These are phyloP conservation scores for Stenocarpella maydis DNA, from an alignment of 2,329 filamentous ascomycete species.

Conservation along the genomic window DNA sequence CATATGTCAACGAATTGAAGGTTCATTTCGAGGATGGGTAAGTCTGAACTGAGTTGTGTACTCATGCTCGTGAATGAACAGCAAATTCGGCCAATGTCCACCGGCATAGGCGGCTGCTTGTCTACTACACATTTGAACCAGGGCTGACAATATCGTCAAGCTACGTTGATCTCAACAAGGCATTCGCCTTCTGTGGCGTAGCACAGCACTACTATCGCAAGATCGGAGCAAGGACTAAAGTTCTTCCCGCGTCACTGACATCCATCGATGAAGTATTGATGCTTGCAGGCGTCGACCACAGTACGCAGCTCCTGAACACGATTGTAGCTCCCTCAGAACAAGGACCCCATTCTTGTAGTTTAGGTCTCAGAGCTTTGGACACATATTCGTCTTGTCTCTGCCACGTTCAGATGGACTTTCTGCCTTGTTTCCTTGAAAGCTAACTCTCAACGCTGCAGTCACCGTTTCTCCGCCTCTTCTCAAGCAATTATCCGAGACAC, in stretches of 20 bases:
- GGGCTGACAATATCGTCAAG: slow-evolving; percentile 40
- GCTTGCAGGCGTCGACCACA: slow-evolving; percentile 64
- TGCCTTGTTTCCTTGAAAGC: too few relatives aligned
- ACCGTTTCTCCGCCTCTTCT: slow-evolving; percentile 65
- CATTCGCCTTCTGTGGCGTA: slow-evolving; percentile 58
- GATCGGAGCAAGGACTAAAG: slow-evolving; percentile 53
- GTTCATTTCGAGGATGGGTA: slow-evolving; percentile 65
- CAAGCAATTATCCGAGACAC: slow-evolving; percentile 51
- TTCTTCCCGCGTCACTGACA: slow-evolving; percentile 66
- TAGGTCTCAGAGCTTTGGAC: too few relatives aligned
- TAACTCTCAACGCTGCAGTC: slow-evolving; percentile 40
- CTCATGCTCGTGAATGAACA: background rate
- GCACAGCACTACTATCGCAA: slow-evolving; percentile 61
- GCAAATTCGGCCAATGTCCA: background rate
- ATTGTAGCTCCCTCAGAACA: too few relatives aligned
- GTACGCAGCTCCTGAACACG: too few relatives aligned
- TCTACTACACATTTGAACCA: background rate
- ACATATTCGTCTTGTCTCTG: too few relatives aligned
- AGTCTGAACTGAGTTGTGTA: slow-evolving; percentile 32
- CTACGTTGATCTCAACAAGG: slow-evolving; percentile 57
- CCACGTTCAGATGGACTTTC: too few relatives aligned
- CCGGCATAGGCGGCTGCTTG: background rate
- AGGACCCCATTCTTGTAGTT: too few relatives aligned
- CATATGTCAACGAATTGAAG: slow-evolving; percentile 71
- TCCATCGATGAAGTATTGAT: slow-evolving; percentile 65